A percentile compares a stretch with the other conserved stretches of the same genome.
Conservation (phyloP, 257 asterid genomes). For the Nicotiana knightiana region DNA sequence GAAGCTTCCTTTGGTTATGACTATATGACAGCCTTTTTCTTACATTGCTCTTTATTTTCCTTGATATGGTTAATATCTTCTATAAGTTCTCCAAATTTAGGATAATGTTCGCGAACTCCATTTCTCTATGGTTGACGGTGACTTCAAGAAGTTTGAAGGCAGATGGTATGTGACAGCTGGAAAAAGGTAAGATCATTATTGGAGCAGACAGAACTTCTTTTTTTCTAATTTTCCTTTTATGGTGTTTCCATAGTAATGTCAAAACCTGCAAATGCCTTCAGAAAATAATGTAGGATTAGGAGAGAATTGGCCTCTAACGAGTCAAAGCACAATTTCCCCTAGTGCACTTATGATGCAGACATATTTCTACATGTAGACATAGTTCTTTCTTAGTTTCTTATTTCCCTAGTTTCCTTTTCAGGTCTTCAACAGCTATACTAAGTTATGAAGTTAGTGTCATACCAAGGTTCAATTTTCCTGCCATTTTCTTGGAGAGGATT, state of each 20-base stretch:
- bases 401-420: slow-evolving; percentile 17
- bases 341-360: too few species aligned
- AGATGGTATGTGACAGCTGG: slow-evolving; percentile 77
- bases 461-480: slow-evolving; percentile 90
- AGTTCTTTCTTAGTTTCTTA: not conserved
- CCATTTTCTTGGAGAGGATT: slow-evolving; percentile 89
- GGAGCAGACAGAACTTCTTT: not conserved
- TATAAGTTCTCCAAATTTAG: slow-evolving; percentile 24
- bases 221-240: not conserved
- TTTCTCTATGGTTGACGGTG: slow-evolving; percentile 96
- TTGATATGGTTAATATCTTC: not conserved
- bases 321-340: too few species aligned
- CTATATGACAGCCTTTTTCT: not conserved
- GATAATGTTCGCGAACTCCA: slow-evolving; percentile 62
- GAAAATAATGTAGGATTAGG: not conserved
- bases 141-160: slow-evolving; percentile 96
- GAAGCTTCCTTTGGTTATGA: not conserved
- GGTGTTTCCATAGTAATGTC: not conserved
- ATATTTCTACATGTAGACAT: not conserved
- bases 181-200: slow-evolving; percentile 40
- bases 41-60: not conserved
- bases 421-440: slow-evolving; percentile 50
- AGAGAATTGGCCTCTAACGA: not conserved
- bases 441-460: slow-evolving; percentile 82
- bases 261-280: not conserved